Percentiles rank a stretch among this genome's conserved stretches.
Conservation (phyloP, 352 stramenopile species). For the Thraustochytrium sp. region DNA sequence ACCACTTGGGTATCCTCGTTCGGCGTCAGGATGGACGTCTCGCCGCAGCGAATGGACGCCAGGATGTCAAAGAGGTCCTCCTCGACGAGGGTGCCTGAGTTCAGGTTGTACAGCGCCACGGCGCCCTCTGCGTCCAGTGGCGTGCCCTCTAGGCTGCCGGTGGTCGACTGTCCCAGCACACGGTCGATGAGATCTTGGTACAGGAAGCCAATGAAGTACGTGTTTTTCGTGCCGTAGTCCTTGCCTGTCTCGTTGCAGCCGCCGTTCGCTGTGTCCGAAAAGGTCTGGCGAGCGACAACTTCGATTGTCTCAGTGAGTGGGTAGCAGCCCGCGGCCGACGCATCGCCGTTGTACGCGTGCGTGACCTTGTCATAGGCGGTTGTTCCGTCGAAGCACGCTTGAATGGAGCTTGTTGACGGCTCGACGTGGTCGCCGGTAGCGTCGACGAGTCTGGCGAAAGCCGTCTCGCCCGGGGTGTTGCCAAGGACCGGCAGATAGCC, state of each 20-base stretch:
- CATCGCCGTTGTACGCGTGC: neutral
- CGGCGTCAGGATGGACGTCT: neutral
- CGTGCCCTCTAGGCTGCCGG: neutral
- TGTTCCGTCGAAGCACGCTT: neutral
- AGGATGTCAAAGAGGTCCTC: neutral
- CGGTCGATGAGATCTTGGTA: neutral
- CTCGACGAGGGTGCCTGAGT: neutral
- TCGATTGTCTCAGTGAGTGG: neutral
- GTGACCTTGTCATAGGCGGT: neutral
- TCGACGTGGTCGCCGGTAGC: neutral
- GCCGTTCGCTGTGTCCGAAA: neutral
- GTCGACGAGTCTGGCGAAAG: neutral
- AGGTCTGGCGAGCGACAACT: neutral
- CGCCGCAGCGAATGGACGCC: neutral
- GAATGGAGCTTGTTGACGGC: neutral
- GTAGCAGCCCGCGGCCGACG: neutral
- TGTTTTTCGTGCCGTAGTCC: neutral
- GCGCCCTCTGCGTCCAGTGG: neutral
- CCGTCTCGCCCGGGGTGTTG: neutral
- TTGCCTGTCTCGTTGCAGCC: neutral
- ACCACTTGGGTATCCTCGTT: neutral
- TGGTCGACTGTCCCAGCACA: neutral
- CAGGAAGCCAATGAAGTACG: neutral
- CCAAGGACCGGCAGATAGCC: neutral
- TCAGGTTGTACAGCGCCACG: neutral